Base-by-base conservation (phyloP, 2,329 filamentous ascomycete genomes). In the Aspergillus neoniger region DNA sequence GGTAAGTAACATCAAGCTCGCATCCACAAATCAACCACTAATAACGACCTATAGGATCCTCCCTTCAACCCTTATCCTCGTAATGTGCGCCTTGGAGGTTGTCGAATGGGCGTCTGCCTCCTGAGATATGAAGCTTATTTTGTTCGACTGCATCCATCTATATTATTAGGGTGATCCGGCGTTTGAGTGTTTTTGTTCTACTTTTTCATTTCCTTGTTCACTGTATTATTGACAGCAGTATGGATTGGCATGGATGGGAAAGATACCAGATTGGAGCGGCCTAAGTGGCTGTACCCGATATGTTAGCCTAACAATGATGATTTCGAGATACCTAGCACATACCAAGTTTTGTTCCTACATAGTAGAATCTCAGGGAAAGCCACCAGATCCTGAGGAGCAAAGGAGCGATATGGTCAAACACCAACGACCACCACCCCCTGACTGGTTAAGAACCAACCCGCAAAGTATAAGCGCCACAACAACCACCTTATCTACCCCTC, bases 41-140 rank as follows among this genome's bases (percentile, higher is more conserved):
- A 66, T 51, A 5, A 12, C 59, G 77, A 28, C 12, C 47, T 65
- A 0, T 64, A 92, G 89, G 88, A 98, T 99, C 68, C 84, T 99
- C 54, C 95, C 95, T 2, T 96, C 92, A 41, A 99, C 95, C 1
- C 84, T 99, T 44, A 73, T 96, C 38, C 84, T 98, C 47, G 95
- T 99, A 57, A 90, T 98, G 86, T 86, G 91, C 72, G 95, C 94
- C 19, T 82, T 99, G 53, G 92, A 98, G 76, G 92, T 95, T 2
- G 88, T 98, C 5, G 91, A 96, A 72, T 97, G 94, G 94, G 91
- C 92, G 2, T 65, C 66, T 47, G 50, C 65, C 25, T 63, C 67
- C 9, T 66, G 62, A 53, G 47, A 28, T 55, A 17, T 15, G 25
- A 17, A 30, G 7, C 32, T n/a, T 28, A 50, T 50, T 23, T 21